Evolutionary conservation across 495 filamentous ascomycete genomes (phyloP).

Genomic region (Trichoderma gamsii): DNA sequence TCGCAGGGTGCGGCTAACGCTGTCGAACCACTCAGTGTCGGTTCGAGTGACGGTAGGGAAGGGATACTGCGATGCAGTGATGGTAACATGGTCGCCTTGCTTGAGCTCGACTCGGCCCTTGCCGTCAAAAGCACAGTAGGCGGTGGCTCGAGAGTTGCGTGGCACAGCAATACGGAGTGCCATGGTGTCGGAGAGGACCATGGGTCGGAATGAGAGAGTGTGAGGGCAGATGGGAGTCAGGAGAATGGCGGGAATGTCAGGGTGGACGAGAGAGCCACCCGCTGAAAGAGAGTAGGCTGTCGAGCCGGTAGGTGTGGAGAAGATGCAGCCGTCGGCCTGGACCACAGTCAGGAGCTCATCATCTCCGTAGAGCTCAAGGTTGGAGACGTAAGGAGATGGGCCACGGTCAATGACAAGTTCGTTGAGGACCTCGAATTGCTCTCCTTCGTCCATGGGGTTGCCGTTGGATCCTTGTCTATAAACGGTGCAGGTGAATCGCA

Average conservation of each 20-base stretch:
- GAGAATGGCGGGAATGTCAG: slow-evolving; percentile 94
- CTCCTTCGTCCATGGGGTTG: slow-evolving; percentile 59
- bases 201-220: slow-evolving; percentile 91
- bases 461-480: slow-evolving; percentile 54
- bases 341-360: slow-evolving; percentile 89
- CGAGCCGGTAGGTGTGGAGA: slow-evolving; percentile 90
- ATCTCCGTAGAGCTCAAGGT: slow-evolving; percentile 89
- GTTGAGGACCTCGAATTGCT: slow-evolving; percentile 93
- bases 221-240: slow-evolving; percentile 97
- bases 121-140: slow-evolving; percentile 94
- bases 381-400: slow-evolving; percentile 93
- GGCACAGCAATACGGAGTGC: slow-evolving; percentile 84
- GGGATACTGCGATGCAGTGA: slow-evolving; percentile 89
- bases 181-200: slow-evolving; percentile 96
- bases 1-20: slow-evolving; percentile 77
- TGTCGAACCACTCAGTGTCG: slow-evolving; percentile 89
- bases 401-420: slow-evolving; percentile 97
- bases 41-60: slow-evolving; percentile 86
- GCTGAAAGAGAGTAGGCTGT: slow-evolving; percentile 96
- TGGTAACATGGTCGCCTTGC: slow-evolving; percentile 88
- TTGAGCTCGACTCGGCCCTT: slow-evolving; percentile 88
- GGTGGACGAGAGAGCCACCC: slow-evolving; percentile 90
- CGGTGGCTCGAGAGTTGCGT: slow-evolving; percentile 74
- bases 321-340: slow-evolving; percentile 94
- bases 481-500: slow-evolving; percentile 96